These are phyloP conservation scores for Aspergillus diversus DNA, from an alignment of 495 filamentous ascomycete species.

Conservation along the genomic window DNA sequence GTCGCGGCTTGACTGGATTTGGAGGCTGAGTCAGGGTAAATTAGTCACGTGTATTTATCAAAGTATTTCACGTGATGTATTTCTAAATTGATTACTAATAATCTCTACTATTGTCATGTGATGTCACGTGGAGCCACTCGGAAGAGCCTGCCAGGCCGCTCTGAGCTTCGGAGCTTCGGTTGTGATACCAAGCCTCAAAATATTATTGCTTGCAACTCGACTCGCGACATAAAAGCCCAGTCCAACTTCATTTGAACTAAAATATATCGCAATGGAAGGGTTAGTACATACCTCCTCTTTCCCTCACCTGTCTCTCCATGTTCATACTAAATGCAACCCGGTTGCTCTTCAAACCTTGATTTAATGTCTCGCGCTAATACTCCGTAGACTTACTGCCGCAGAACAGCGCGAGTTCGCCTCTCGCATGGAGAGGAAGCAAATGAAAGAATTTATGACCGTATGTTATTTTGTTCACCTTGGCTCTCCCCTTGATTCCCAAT, in stretches of 20 bases:
- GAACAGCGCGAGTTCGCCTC: slow-evolving; percentile 90
- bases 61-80: not conserved
- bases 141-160: slow-evolving; percentile 33
- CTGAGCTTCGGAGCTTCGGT: slow-evolving; percentile 33
- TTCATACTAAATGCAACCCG: not conserved
- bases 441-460: slow-evolving; percentile 98
- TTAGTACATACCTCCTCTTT: slow-evolving; percentile 27
- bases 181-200: slow-evolving; percentile 12
- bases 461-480: slow-evolving; percentile 29
- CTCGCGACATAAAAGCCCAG: not conserved
- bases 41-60: not conserved
- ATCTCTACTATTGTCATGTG: slow-evolving; percentile 12
- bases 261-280: slow-evolving; percentile 48
- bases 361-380: slow-evolving; percentile 17
- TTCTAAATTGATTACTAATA: too few species aligned
- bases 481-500: not conserved
- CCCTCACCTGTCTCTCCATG: not conserved
- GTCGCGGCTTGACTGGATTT: slow-evolving; percentile 7
- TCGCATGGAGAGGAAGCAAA: slow-evolving; percentile 94
- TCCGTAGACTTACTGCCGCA: slow-evolving; percentile 63
- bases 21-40: slow-evolving; percentile 8
- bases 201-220: slow-evolving; percentile 15
- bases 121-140: slow-evolving; percentile 21
- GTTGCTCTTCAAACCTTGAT: not conserved
- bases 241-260: not conserved